Conservation (phyloP, 2,329 filamentous ascomycete genomes). For the Sporothrix pallida region DNA sequence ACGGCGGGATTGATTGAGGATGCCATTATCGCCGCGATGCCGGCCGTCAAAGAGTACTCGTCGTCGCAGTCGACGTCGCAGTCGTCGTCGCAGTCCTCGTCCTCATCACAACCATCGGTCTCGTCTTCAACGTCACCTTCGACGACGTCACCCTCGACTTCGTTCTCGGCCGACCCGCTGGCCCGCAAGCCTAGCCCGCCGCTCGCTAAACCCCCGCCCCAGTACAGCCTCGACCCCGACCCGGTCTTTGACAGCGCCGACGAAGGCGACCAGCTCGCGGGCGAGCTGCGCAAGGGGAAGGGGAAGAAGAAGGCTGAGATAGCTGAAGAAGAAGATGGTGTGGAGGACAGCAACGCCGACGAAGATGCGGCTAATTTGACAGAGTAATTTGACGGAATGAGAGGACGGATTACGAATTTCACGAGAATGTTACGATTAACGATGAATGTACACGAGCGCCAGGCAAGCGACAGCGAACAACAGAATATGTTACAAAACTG, state of each 20-base stretch:
- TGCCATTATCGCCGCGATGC: neutral
- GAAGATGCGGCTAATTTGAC: no score
- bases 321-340: neutral
- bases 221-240: slow-evolving; percentile 8
- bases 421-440: no score
- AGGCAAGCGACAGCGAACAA: no score
- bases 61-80: neutral
- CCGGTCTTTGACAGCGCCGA: slow-evolving; percentile 12
- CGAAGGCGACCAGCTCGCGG: neutral
- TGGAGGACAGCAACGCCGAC: no score
- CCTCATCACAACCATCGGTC: no score
- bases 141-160: neutral
- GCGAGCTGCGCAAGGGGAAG: neutral
- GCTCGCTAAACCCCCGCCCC: neutral
- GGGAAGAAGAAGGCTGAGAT: neutral
- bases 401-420: no score
- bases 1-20: slow-evolving; percentile 21
- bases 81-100: neutral
- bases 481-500: no score
- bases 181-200: no score
- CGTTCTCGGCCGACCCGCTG: no score
- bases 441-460: no score
- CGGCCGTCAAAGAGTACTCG: neutral
- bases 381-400: no score
- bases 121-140: neutral